Evolutionary conservation across 306 rosid species (phyloP).

Genomic region (Acacia melanoxylon): DNA sequence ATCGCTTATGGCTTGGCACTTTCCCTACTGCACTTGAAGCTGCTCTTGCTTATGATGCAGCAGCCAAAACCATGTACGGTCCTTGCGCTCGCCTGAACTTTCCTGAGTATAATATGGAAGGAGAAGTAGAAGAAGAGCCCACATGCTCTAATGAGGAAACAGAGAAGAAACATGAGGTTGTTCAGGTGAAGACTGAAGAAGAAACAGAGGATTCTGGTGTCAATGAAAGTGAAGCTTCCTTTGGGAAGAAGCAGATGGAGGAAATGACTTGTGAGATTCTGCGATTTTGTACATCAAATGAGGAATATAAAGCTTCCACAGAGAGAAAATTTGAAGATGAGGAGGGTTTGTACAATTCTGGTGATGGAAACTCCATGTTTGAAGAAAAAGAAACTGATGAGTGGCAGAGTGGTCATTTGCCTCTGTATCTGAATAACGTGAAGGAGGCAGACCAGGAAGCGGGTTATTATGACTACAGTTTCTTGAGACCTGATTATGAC

Average conservation of each 20-base stretch:
- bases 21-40: conserved; percentile 78
- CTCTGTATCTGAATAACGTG: conserved; percentile 30
- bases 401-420: conserved; percentile 8
- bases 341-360: conserved; percentile 31
- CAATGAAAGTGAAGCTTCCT: conserved; percentile 12
- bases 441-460: conserved; percentile 39
- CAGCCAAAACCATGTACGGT: conserved; percentile 83
- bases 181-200: conserved; percentile 35
- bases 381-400: background rate
- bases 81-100: conserved; percentile 72
- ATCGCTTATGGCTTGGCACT: conserved; percentile 91
- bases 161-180: conserved; percentile 12
- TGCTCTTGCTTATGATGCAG: conserved; percentile 85
- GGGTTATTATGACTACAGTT: conserved; percentile 40
- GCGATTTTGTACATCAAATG: conserved; percentile 25
- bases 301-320: background rate
- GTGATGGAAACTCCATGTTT: background rate
- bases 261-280: conserved; percentile 31
- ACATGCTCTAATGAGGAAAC: conserved; percentile 22
- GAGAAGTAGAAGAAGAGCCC: background rate
- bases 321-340: conserved; percentile 30
- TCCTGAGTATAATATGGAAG: conserved; percentile 28
- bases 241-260: conserved; percentile 28
- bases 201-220: conserved; percentile 20
- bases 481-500: conserved; percentile 61